phyloP scores from a whole-genome alignment of 768 basidiomycete genomes.

The Tremella fuciformis region DNA sequence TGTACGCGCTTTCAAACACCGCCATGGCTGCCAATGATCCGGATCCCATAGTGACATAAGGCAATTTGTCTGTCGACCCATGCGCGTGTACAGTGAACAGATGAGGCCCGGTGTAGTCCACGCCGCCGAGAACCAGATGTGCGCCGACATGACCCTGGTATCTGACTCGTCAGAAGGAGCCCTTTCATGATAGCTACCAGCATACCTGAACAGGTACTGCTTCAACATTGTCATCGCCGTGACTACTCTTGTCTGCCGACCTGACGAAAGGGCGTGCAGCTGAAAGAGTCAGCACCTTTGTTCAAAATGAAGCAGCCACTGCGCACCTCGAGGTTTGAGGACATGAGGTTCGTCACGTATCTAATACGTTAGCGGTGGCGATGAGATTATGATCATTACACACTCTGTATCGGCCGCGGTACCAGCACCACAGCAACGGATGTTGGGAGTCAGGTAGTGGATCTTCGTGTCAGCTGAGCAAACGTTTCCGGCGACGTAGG shows the following conservation, averaged over 20 bases:
- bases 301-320: background rate
- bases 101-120: conserved; percentile 89
- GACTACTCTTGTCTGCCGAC: conserved; percentile 85
- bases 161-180: conserved; percentile 54
- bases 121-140: conserved; percentile 91
- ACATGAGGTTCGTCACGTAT: conserved; percentile 77
- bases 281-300: conserved; percentile 15
- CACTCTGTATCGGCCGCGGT: conserved; percentile 91
- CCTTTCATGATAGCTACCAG: background rate
- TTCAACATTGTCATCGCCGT: conserved; percentile 99
- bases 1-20: conserved; percentile 86
- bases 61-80: conserved; percentile 96
- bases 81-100: conserved; percentile 95
- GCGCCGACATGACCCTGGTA: conserved; percentile 93
- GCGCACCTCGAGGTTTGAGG: conserved; percentile 77
- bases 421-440: conserved; percentile 96
- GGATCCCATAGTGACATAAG: conserved; percentile 98
- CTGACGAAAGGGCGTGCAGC: conserved; percentile 83
- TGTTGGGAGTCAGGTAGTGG: conserved; percentile 91
- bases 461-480: conserved; percentile 60
- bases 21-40: conserved; percentile 98
- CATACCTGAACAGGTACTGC: conserved; percentile 86
- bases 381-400: conserved; percentile 8
- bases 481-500: background rate
- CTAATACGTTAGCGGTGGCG: conserved; percentile 21